These are phyloP conservation scores for Lunularia cruciata DNA, from an alignment of 225 moss, liverwort and hornwort genomes.

Conservation along the genomic window DNA sequence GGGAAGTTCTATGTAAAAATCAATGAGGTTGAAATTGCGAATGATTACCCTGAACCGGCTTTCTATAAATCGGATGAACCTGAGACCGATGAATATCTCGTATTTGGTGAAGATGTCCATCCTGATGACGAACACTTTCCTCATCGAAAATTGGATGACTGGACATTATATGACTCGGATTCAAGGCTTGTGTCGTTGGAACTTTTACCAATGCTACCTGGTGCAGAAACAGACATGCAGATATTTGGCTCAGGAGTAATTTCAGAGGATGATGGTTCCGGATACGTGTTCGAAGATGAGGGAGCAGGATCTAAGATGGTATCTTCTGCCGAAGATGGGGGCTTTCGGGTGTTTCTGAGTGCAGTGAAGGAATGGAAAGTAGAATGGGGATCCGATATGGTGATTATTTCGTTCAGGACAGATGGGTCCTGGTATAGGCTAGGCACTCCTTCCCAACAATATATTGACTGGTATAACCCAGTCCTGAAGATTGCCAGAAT, in stretches of 20 bases:
- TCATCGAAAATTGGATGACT: conserved; percentile 76
- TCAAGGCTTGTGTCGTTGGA: conserved; percentile 81
- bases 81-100: conserved; percentile 81
- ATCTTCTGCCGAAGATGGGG: conserved; percentile 19
- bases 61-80: conserved; percentile 80
- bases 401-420: conserved; percentile 82
- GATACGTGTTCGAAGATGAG: conserved; percentile 49
- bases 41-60: conserved; percentile 84
- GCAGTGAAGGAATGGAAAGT: conserved; percentile 99
- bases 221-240: conserved; percentile 84
- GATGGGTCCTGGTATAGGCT: conserved; percentile 98
- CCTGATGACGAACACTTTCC: conserved; percentile 78
- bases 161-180: conserved; percentile 86
- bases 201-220: conserved; percentile 88
- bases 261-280: conserved; percentile 83
- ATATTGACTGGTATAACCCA: conserved; percentile 70
- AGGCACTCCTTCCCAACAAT: conserved; percentile 76
- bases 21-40: conserved; percentile 87
- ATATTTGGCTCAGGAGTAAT: conserved; percentile 97
- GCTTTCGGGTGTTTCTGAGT: conserved; percentile 82
- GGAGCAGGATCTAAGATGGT: conserved; percentile 15
- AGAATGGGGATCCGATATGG: conserved; percentile 79
- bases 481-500: conserved; percentile 77
- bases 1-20: conserved; percentile 88
- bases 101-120: conserved; percentile 65